Conservation (phyloP, 495 filamentous ascomycete genomes). For the Gamarada debralockiae region DNA sequence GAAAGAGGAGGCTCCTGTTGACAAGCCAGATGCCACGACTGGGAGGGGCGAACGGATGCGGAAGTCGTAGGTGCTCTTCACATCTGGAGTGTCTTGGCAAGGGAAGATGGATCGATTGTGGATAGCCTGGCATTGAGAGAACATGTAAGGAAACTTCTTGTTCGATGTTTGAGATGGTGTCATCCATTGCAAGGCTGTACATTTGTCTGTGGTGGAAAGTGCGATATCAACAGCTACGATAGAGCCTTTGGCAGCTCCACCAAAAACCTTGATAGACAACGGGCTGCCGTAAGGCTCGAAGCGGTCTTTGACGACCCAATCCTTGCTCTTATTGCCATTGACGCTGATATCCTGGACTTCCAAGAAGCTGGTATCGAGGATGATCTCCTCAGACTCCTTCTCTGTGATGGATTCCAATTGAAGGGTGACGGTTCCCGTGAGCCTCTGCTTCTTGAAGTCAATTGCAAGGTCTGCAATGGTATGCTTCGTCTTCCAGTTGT, state of each 20-base stretch:
- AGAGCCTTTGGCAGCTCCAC: slow-evolving; percentile 57
- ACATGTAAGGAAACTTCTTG: slow-evolving; percentile 93
- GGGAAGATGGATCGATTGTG: slow-evolving; percentile 90
- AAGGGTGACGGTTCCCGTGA: slow-evolving; percentile 72
- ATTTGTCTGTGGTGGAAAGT: slow-evolving; percentile 71
- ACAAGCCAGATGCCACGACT: slow-evolving; percentile 82
- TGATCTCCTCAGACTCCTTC: slow-evolving; percentile 63
- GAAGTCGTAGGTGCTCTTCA: slow-evolving; percentile 88
- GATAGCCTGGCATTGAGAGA: slow-evolving; percentile 97
- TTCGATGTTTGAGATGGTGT: slow-evolving; percentile 87
- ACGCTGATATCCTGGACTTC: slow-evolving; percentile 64
- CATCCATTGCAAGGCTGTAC: slow-evolving; percentile 92
- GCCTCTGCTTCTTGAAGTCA: slow-evolving; percentile 69
- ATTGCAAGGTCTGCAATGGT: slow-evolving; percentile 74
- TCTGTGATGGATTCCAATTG: slow-evolving; percentile 69
- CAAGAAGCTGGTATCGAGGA: slow-evolving; percentile 84
- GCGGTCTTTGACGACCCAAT: slow-evolving; percentile 67
- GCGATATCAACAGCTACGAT: slow-evolving; percentile 58
- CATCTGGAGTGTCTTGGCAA: slow-evolving; percentile 93
- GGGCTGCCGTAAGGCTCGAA: slow-evolving; percentile 76
- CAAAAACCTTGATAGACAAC: slow-evolving; percentile 65
- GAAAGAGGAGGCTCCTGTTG: slow-evolving; percentile 31
- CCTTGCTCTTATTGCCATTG: slow-evolving; percentile 41
- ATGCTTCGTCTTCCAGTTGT: slow-evolving; percentile 76
- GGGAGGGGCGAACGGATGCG: slow-evolving; percentile 81